Evolutionary conservation across 495 filamentous ascomycete species (phyloP), one percentile per base, ranked within the genome.

Genomic region (Aspergillus funiculosus): DNA sequence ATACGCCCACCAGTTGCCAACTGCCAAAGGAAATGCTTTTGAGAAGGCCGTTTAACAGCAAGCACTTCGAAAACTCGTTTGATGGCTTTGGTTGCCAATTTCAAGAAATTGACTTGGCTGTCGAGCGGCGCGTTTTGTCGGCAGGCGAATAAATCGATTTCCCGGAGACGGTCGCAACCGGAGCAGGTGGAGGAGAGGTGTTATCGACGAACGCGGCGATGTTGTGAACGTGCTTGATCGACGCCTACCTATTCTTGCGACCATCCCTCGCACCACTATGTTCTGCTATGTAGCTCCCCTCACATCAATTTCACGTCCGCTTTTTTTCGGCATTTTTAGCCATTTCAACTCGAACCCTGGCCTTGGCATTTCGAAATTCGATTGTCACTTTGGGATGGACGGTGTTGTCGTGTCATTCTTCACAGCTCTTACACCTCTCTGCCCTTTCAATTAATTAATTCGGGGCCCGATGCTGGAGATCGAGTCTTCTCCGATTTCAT

Each of bases 151-250:
- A 31, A 21, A 21, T 41, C 11, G 59, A 40, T 38, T 17, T 31
- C 18, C 26, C 5, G 13, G 14, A 28, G 56, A 55, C 58, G 60
- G 57, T 63, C 62, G 55, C 57, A 57, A 56, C 54, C 53, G 56
- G 52, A 51, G 42, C 49, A 56, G 49, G 58, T 36, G 42, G 24
- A 42, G 4, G 55, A 39, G 57, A 52, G 50, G 50, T 55, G 53
- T 60, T 32, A 55, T 61, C 52, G 59, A 55, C 59, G 60, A 66
- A 67, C 51, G 59, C 60, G 59, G 64, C 58, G 41, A 51, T n/a
- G n/a, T n/a, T n/a, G 17, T 11, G 1, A 22, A 38, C 28, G 30
- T 19, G 15, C 20, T 25, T 5, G 17, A 18, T 17, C 21, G 15
- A n/a, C 17, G n/a, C 18, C 10, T 22, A 11, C 17, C 35, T 20